Evolutionary conservation across 208 protist genomes (phyloP).

Genomic region (Endotrypanum monterogeii): DNA sequence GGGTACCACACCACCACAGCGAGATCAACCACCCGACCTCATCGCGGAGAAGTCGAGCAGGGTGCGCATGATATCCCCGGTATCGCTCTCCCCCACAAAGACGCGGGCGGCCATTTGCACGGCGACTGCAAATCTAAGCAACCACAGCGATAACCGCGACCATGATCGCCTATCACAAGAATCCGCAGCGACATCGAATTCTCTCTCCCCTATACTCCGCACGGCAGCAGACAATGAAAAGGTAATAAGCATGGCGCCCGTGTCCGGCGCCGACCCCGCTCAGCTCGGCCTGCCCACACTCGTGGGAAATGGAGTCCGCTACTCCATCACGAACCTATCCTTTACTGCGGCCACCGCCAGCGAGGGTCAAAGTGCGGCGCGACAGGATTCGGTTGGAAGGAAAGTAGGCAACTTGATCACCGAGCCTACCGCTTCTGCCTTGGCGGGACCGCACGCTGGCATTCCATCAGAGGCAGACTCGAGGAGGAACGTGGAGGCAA

Average conservation of each 20-base stretch:
- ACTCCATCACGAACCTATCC: slow-evolving; percentile 26
- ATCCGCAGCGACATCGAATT: neutral
- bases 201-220: neutral
- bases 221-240: neutral
- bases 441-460: too few relatives aligned
- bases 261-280: neutral
- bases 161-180: neutral
- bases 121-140: neutral
- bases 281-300: neutral
- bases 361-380: neutral
- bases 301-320: slow-evolving; percentile 8
- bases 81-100: neutral
- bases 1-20: neutral
- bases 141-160: neutral
- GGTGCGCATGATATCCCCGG: neutral
- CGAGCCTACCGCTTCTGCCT: neutral
- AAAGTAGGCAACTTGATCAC: neutral
- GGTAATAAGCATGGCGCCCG: neutral
- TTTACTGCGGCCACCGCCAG: slow-evolving; percentile 5
- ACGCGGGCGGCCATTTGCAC: neutral
- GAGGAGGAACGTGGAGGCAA: neutral
- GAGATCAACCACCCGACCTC: neutral
- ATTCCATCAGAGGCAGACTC: neutral
- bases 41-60: slow-evolving; percentile 2
- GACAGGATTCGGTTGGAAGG: neutral